Conservation (phyloP, 345 rosid genomes). For the Cardamine chenopodiifolia region DNA sequence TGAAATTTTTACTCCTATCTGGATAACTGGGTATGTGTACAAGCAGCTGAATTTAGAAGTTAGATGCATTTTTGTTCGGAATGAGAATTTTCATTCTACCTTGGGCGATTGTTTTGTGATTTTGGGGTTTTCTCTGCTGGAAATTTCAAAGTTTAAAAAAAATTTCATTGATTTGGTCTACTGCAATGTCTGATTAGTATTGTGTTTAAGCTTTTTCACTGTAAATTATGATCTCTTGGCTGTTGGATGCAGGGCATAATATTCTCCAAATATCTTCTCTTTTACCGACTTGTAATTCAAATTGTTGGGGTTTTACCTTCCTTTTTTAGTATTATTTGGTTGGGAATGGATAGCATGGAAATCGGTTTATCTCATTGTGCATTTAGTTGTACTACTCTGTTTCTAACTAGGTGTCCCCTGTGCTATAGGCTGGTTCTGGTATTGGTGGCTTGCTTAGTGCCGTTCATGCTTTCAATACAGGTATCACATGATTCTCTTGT, state of each 20-base stretch:
- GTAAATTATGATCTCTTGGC: neutral
- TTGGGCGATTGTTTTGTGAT: neutral
- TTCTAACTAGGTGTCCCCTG: constrained; percentile 19
- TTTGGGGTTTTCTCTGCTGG: neutral
- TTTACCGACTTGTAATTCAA: constrained; percentile 11
- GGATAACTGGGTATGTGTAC: neutral
- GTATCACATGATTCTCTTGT: constrained; percentile 42
- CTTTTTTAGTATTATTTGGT: neutral
- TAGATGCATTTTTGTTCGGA: constrained; percentile 7
- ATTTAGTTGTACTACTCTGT: constrained; percentile 14
- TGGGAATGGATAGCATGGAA: neutral
- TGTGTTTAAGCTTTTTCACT: constrained; percentile 19
- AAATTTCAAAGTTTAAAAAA: constrained; percentile 10
- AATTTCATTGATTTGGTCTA: neutral
- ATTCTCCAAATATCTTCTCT: neutral
- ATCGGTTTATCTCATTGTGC: neutral
- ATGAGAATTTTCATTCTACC: neutral
- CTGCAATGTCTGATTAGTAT: neutral
- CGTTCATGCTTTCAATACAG: constrained; percentile 78
- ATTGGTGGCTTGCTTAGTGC: constrained; percentile 90
- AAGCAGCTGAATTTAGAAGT: constrained; percentile 6
- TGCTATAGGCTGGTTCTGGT: constrained; percentile 79
- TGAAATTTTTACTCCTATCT: neutral
- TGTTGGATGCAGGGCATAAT: neutral
- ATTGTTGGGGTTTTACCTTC: neutral